Conservation (phyloP, 2,329 filamentous ascomycete genomes). For the Leptoxyphium fumago region DNA sequence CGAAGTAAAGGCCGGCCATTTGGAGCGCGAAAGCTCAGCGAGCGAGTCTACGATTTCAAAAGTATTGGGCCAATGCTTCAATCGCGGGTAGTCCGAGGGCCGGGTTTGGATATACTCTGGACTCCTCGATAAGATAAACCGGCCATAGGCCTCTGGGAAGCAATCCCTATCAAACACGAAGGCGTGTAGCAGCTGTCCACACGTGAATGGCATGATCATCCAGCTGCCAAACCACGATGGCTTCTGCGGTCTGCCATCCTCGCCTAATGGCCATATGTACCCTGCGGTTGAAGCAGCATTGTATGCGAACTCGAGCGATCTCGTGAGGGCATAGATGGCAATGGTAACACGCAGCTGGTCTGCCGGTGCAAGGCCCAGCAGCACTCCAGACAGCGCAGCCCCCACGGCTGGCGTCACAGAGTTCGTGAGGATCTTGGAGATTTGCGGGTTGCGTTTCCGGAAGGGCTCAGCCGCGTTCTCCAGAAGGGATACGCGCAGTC, state of each 20-base stretch:
- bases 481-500: conserved; percentile 64
- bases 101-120: conserved; percentile 63
- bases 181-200: conserved; percentile 34
- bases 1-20: conserved; percentile 78
- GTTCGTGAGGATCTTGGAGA: conserved; percentile 63
- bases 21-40: conserved; percentile 62
- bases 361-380: conserved; percentile 60
- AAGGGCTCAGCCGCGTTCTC: conserved; percentile 64
- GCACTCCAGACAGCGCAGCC: conserved; percentile 71
- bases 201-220: conserved; percentile 36
- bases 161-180: conserved; percentile 39
- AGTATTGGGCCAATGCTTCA: conserved; percentile 57
- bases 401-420: conserved; percentile 78
- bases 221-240: conserved; percentile 49
- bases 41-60: conserved; percentile 69
- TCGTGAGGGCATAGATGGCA: conserved; percentile 67
- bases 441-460: conserved; percentile 63
- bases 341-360: conserved; percentile 62
- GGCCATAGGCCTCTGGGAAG: conserved; percentile 41
- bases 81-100: conserved; percentile 56
- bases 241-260: conserved; percentile 35
- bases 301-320: conserved; percentile 74
- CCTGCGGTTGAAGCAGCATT: conserved; percentile 63
- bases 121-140: conserved; percentile 56
- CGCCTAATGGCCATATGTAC: conserved; percentile 29